phyloP scores from a whole-genome alignment of 176 grass and related monocot species.

The Musa acuminata region DNA sequence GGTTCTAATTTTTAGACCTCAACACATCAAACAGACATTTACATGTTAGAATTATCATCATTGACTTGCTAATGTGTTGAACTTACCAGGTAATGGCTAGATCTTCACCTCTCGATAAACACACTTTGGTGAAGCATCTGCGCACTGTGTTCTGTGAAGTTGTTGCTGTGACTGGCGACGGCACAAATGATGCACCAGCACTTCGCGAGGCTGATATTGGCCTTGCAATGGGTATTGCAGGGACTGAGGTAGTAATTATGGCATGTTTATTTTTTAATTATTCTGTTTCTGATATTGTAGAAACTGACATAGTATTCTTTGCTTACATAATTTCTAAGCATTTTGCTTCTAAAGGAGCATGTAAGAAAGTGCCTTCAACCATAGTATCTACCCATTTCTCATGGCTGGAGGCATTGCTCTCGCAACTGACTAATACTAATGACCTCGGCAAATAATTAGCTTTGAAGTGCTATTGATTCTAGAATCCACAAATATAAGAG shows the following conservation, averaged over 20 bases:
- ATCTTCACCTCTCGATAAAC: constrained; percentile 90
- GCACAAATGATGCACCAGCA: constrained; percentile 94
- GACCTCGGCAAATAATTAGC: neutral
- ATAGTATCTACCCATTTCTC: no score
- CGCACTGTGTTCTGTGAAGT: constrained; percentile 64
- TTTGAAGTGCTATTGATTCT: neutral
- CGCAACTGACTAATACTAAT: neutral
- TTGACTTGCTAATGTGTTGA: neutral
- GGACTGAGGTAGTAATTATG: constrained; percentile 59
- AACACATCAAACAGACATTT: neutral
- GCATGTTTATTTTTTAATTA: neutral
- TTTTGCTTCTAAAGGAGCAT: neutral
- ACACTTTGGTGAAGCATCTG: constrained; percentile 83
- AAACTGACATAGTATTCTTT: neutral
- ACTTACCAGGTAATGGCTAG: constrained; percentile 78
- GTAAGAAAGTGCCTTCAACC: neutral
- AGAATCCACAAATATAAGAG: neutral
- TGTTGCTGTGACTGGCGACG: constrained; percentile 88
- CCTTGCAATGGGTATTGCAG: constrained; percentile 91
- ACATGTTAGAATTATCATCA: neutral
- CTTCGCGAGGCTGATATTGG: constrained; percentile 95
- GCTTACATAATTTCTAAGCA: neutral
- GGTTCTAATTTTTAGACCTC: constrained; percentile 24
- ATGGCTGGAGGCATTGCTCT: no score
- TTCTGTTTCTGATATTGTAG: neutral